A percentile compares a stretch with the other conserved stretches of the same genome.
These are phyloP conservation scores for Nitzschia sp. DNA, from an alignment of 108 stramenopile genomes.

Conservation along the genomic window DNA sequence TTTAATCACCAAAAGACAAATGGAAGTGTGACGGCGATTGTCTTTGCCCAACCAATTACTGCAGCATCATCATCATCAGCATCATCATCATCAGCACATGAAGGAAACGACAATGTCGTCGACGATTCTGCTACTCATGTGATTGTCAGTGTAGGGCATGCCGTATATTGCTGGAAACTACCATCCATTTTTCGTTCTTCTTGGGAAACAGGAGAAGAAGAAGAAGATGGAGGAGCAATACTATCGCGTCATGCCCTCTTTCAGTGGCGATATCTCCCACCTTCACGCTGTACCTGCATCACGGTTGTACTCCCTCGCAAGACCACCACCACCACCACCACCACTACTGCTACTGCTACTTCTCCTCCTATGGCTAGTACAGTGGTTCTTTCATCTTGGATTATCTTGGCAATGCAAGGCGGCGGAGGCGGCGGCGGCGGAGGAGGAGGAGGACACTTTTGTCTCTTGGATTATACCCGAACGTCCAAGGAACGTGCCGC, in stretches of 20 bases:
- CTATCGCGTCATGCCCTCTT: no score
- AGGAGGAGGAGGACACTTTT: slow-evolving; percentile 18
- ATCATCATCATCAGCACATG: no score
- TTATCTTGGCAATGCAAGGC: no score
- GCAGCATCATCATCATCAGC: no score
- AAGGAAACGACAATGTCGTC: background rate
- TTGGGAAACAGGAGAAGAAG: background rate
- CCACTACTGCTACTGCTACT: background rate
- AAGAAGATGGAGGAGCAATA: background rate
- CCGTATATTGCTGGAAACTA: slow-evolving; percentile 21
- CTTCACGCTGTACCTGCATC: slow-evolving; percentile 17
- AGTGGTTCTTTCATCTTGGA: background rate
- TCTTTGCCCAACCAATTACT: background rate
- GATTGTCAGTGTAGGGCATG: slow-evolving; percentile 12
- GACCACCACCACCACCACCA: background rate
- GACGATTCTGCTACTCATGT: background rate
- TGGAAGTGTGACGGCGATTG: slow-evolving; percentile 17
- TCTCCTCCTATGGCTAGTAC: background rate
- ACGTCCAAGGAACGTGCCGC: slow-evolving; percentile 3
- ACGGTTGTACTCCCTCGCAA: no score
- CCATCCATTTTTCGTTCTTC: background rate
- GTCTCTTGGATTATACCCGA: slow-evolving; percentile 23
- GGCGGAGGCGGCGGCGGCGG: no score
- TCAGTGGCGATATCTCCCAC: slow-evolving; percentile 28
- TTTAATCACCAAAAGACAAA: no score